Conservation (phyloP, 2,329 filamentous ascomycete species). For the Colletotrichum tropicale region DNA sequence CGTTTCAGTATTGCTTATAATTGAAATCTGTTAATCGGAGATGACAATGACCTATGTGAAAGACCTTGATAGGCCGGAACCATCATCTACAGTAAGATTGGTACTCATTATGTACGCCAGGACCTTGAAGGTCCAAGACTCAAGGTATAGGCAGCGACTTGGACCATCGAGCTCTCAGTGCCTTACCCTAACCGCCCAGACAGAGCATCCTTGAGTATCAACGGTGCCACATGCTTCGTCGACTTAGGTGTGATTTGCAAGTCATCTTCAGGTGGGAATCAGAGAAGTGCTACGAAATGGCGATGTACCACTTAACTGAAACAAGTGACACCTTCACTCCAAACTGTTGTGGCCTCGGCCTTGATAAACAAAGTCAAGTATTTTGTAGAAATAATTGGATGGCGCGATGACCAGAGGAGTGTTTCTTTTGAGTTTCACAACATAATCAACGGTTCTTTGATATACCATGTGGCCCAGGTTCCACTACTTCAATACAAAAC, state of each 20-base stretch:
- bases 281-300: background rate
- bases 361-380: rapidly evolving
- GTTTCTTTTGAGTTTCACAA: background rate
- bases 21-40: too few relatives aligned
- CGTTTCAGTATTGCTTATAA: too few relatives aligned
- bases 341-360: background rate
- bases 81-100: too few relatives aligned
- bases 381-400: rapidly evolving
- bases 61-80: rapidly evolving
- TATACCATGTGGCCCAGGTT: too few relatives aligned
- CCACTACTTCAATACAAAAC: too few relatives aligned
- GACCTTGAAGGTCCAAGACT: rapidly evolving
- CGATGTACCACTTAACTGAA: background rate
- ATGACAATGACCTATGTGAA: too few relatives aligned
- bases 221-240: too few relatives aligned
- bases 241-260: background rate
- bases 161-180: background rate
- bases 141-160: background rate
- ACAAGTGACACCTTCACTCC: background rate
- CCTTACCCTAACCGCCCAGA: background rate
- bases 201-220: too few relatives aligned
- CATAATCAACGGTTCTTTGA: background rate
- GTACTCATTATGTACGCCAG: rapidly evolving
- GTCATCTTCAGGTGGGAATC: background rate
- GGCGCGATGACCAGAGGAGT: background rate